Base-by-base conservation (phyloP, 2,329 filamentous ascomycete genomes). In the Aspergillus piperis region DNA sequence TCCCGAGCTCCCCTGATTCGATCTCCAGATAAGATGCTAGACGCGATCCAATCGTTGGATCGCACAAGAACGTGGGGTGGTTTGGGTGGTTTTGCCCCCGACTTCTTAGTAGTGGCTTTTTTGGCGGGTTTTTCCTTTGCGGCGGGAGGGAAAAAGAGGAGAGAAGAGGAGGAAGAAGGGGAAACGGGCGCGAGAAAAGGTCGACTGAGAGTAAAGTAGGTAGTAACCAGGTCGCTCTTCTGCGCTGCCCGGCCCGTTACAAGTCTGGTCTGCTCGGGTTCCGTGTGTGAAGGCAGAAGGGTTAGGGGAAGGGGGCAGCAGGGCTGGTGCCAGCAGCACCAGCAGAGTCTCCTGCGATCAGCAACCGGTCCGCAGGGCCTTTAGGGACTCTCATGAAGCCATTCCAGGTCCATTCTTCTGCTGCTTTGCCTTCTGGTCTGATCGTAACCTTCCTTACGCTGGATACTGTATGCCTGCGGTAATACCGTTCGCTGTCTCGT, bases 391-490 rank as follows among this genome's bases (percentile, higher is more conserved):
- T 63, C 50, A 59, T 64, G 66, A 68, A 64, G 61, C 64, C 50
- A 64, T 68, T 54, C 47, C 57, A 49, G 60, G 36, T 38, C 59
- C 47, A 30, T 38, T 66, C 57, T 59, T 59, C 44, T 47, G 25
- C 36, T 58, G 25, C 58, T 55, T 21, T 44, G 47, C 60, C 54
- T 51, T 58, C 51, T 63, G 54, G 59, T 59, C 49, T 49, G 52
- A 55, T 56, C 47, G 30, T 6, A 54, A 55, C 25, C 23, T 54
- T 56, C 52, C 42, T 61, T 66, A 64, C 59, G 39, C 62, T 15
- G 53, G 59, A 66, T 63, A 69, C 66, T 55, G 63, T 68, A 62
- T 62, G 36, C 49, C 25, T 11, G 6, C 47, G 21, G 65, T 65
- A 66, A 61, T 58, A 54, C 59, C 41, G 21, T 30, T n/a, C 36